Conservation (phyloP, 208 protist genomes). For the Leishmania tarentolae region DNA sequence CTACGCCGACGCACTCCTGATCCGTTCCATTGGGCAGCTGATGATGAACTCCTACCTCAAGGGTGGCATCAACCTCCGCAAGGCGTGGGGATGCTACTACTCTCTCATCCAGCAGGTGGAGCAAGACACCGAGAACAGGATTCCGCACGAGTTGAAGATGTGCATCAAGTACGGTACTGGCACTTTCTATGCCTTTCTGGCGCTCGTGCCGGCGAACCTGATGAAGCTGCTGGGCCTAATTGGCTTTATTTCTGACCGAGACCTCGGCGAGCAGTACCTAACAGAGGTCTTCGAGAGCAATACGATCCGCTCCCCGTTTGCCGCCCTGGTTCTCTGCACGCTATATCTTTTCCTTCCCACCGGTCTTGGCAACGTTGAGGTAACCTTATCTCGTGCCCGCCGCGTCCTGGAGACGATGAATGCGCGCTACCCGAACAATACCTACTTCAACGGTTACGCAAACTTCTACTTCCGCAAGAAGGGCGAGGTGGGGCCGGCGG, state of each 20-base stretch:
- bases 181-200: constrained; percentile 90
- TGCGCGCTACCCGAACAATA: constrained; percentile 83
- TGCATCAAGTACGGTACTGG: constrained; percentile 90
- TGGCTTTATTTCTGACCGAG: constrained; percentile 90
- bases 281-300: constrained; percentile 89
- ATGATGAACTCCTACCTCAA: constrained; percentile 93
- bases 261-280: constrained; percentile 91
- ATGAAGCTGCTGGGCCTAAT: constrained; percentile 92
- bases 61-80: constrained; percentile 89
- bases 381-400: constrained; percentile 77
- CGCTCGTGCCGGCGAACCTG: constrained; percentile 83
- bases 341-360: constrained; percentile 92
- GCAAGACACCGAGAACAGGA: constrained; percentile 69
- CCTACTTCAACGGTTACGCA: constrained; percentile 91
- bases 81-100: constrained; percentile 87
- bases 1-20: constrained; percentile 86
- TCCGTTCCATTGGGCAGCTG: constrained; percentile 83
- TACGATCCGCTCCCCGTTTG: constrained; percentile 86
- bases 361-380: constrained; percentile 77
- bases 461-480: constrained; percentile 93
- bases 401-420: constrained; percentile 84
- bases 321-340: constrained; percentile 85
- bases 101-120: constrained; percentile 68
- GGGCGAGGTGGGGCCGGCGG: constrained; percentile 74
- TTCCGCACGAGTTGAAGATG: constrained; percentile 86